Base-by-base conservation (phyloP, 139 green algal genomes). In the Dunaliella primolecta region DNA sequence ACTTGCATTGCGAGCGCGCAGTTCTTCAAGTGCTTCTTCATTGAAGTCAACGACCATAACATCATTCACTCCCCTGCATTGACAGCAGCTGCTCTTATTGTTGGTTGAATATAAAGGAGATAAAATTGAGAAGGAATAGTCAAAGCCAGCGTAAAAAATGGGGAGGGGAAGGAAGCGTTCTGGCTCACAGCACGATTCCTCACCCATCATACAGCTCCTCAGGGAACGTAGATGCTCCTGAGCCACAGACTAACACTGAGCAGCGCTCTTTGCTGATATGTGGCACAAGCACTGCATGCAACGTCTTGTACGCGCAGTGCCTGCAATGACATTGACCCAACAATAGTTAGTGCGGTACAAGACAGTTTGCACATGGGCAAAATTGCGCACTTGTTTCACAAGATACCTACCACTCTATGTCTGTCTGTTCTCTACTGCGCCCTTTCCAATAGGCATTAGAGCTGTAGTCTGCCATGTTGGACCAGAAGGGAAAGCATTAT, bases 181-280 rank as follows among this genome's bases (percentile, higher is more conserved):
- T 32, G 20, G n/a, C n/a, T 78, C 2, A 32, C 71, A 78, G 71
- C 11, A 78, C 21, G 3, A 35, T 15, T 78, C 55, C 46, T 30
- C 29, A 79, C 81, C 56, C 34, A 57, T 84, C 81, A 56, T 84
- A 84, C 7, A 84, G n/a, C 71, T 84, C 56, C 34, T 84, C 81
- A 31, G 81, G 81, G 27, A 84, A 84, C 11, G n/a, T 79, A 34
- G 36, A 78, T 31, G 56, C 46, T 33, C 81, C 81, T 80, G 38
- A 78, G 1, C 81, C 81, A 30, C 78, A 7, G 3, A 84, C 57
- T n/a, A 84, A 27, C 33, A 30, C 81, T 27, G 81, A 23, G 30
- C n/a, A 70, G 7, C 81, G 70, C 23, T 64, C 29, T 33, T 36
- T 34, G 56, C 3, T 57, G 23, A 35, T 31, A 2, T 57, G 1